Conservation (phyloP, 805 yeast species). For the Candida ortonii region DNA sequence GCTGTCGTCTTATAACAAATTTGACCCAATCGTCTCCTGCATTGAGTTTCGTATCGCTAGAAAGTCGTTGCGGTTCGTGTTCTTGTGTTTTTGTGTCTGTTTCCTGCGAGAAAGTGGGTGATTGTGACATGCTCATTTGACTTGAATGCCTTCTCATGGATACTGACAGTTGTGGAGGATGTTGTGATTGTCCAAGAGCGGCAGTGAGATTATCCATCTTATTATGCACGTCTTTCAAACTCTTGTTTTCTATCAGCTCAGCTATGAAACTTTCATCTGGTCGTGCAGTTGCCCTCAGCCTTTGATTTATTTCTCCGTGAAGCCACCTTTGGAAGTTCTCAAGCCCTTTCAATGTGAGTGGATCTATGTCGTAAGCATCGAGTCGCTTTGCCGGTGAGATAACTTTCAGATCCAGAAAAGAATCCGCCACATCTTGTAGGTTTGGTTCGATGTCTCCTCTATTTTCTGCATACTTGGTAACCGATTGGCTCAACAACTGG, state of each 20-base stretch:
- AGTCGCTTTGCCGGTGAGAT: conserved; percentile 55
- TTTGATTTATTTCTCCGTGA: conserved; percentile 41
- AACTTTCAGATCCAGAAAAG: conserved; percentile 61
- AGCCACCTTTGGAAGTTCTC: conserved; percentile 57
- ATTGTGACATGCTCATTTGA: conserved; percentile 8
- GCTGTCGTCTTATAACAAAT: conserved; percentile 29
- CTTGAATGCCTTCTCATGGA: conserved; percentile 13
- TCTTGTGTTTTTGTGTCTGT: conserved; percentile 3
- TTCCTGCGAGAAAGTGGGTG: not conserved
- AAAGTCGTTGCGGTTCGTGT: conserved; percentile 1
- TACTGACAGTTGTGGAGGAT: conserved; percentile 21
- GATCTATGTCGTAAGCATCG: conserved; percentile 52
- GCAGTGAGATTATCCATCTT: conserved; percentile 34
- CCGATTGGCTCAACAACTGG: conserved; percentile 47
- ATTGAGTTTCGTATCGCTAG: conserved; percentile 6
- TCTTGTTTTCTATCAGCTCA: conserved; percentile 21
- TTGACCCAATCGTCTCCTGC: conserved; percentile 36
- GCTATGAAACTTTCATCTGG: conserved; percentile 29
- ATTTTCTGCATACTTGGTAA: conserved; percentile 47
- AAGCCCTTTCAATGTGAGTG: conserved; percentile 45
- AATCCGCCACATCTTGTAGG: conserved; percentile 69
- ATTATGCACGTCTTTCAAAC: conserved; percentile 23
- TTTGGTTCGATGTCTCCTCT: conserved; percentile 37
- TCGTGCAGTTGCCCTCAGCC: conserved; percentile 39
- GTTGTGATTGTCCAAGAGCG: conserved; percentile 31